Base-by-base conservation (phyloP, 768 basidiomycete genomes). In the Tricholoma matsutake region DNA sequence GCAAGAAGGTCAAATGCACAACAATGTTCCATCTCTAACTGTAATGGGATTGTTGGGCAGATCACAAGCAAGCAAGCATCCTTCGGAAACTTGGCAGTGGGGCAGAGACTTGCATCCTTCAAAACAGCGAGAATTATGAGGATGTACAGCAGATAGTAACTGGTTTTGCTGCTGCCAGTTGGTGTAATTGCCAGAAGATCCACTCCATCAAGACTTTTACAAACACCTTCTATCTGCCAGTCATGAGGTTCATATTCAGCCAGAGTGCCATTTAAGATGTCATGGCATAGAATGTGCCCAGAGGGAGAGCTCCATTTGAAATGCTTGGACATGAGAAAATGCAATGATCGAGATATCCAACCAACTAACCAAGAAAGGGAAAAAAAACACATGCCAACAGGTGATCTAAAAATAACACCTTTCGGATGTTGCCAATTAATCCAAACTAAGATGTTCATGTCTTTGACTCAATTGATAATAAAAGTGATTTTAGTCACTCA, bases 261-360 rank as follows among this genome's bases (percentile, higher is more conserved):
- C 3, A 14, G 1, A 16, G 39, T 41, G 39, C 39, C 39, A 9
- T 41, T 41, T 16, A 41, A 41, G 39, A 41, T 41, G 6, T 13
- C 39, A 2, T 6, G 39, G 13, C 39, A 41, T 9, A 41, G 39
- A 41, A 41, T 41, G 39, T n/a, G 39, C 13, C 39, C 39, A 41
- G 39, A 1, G 13, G 39, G 39, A 41, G 39, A 41, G 34, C 3
- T 55, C 14, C 64, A 43, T 22, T 34, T 28, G 29, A 67, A 72
- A 57, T 64, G 67, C 54, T 16, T 39, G n/a, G 64, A 59, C 20
- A 63, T 68, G 2, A n/a, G n/a, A n/a, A n/a, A n/a, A n/a, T n/a
- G n/a, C n/a, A n/a, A n/a, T 25, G 25, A n/a, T 45, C 20, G n/a
- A 25, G 35, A 43, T 22, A 28, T 31, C 16, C 37, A 22, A 25